Conservation (phyloP, 2,329 filamentous ascomycete species). For the Chaetothyriales sp. region DNA sequence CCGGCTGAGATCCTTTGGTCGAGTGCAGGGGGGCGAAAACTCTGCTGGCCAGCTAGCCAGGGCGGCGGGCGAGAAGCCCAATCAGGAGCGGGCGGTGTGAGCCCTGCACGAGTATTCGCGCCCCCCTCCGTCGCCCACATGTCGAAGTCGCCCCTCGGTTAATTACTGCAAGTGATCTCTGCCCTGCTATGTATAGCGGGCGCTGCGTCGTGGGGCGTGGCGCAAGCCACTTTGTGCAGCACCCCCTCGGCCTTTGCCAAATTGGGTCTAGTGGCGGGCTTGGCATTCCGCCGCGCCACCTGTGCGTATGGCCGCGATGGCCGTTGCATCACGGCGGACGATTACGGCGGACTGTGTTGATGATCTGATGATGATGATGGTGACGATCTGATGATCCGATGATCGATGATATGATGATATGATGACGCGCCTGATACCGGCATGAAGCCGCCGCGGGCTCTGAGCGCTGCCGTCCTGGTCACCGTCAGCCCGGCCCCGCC, state of each 20-base stretch:
- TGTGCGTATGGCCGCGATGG: constrained; percentile 2
- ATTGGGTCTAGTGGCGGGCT: constrained; percentile 1
- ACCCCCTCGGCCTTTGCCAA: background rate
- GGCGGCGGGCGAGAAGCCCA: background rate
- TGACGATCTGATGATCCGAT: too few species aligned
- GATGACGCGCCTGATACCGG: background rate
- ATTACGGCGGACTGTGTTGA: too few species aligned
- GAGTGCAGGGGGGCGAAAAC: background rate
- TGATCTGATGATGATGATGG: too few species aligned
- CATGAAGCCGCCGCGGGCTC: constrained; percentile 3
- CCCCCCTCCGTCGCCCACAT: too few species aligned
- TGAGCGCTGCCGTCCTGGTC: constrained; percentile 6
- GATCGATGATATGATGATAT: too few species aligned
- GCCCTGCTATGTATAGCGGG: background rate
- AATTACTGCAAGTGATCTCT: too few species aligned
- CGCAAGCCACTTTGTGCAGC: too few species aligned
- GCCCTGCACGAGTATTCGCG: too few species aligned
- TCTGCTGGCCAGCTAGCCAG: background rate
- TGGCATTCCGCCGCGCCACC: background rate
- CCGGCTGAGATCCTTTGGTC: background rate
- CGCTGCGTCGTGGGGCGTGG: background rate
- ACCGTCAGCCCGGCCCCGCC: constrained; percentile 10
- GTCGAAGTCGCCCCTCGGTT: too few species aligned
- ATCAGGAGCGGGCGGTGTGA: background rate
- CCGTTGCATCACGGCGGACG: too few species aligned